Percentiles rank a stretch among this genome's conserved stretches.
These are phyloP conservation scores for Sphagnum contortum DNA, from an alignment of 225 moss, liverwort and hornwort genomes.

Conservation along the genomic window DNA sequence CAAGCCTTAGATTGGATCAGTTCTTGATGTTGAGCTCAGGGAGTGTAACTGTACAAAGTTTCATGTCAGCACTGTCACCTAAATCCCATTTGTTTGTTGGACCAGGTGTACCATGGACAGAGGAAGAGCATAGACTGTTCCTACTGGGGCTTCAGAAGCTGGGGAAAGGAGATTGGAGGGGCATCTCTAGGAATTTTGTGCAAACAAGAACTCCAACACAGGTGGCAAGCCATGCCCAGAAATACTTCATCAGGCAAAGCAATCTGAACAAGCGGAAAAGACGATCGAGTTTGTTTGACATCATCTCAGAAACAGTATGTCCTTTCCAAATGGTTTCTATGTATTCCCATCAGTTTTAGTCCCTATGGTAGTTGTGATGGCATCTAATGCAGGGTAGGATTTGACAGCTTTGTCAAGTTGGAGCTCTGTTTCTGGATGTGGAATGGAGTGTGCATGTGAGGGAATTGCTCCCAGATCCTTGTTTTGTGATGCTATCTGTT, in stretches of 20 bases:
- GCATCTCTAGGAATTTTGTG: conserved; percentile 93
- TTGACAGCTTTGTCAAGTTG: no score
- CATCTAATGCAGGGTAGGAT: no score
- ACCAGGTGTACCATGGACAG: conserved; percentile 99
- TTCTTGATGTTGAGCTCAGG: no score
- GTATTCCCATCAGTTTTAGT: background rate
- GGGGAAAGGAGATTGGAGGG: conserved; percentile 98
- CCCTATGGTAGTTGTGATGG: no score
- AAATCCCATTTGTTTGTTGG: background rate
- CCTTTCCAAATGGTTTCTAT: background rate
- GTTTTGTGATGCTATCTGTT: no score
- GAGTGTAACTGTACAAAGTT: no score
- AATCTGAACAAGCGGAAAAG: conserved; percentile 98
- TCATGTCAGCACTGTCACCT: no score
- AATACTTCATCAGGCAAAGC: conserved; percentile 97
- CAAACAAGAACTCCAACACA: conserved; percentile 98
- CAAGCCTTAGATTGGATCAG: no score
- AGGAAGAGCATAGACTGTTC: conserved; percentile 94
- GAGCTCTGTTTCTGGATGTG: no score
- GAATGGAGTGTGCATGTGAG: no score
- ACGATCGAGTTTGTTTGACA: conserved; percentile 94
- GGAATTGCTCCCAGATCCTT: no score
- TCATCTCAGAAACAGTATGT: conserved; percentile 84
- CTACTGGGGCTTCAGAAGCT: conserved; percentile 92
- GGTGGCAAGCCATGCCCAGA: conserved; percentile 98